These are phyloP conservation scores for Erysimum pusillum DNA, from an alignment of 441 rosid genomes.

Conservation along the genomic window DNA sequence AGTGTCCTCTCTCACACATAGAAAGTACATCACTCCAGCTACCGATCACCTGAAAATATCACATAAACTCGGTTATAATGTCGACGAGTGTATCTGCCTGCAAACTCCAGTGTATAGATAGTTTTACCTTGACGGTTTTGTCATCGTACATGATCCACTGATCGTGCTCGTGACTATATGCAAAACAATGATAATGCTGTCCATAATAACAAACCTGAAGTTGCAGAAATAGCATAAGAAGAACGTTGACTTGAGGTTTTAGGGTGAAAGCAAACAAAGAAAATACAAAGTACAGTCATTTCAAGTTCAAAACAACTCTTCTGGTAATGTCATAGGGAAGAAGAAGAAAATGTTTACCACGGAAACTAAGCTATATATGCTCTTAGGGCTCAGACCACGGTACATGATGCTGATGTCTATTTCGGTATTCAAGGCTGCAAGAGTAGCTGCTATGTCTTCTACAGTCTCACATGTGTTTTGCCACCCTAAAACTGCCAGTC, in stretches of 20 bases:
- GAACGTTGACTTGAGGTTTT: background rate
- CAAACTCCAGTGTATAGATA: slow-evolving; percentile 14
- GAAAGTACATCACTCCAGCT: slow-evolving; percentile 82
- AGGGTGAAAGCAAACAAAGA: background rate
- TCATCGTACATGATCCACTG: slow-evolving; percentile 97
- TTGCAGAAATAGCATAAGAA: slow-evolving; percentile 36
- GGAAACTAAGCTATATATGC: slow-evolving; percentile 74
- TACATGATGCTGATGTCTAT: slow-evolving; percentile 86
- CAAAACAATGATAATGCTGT: slow-evolving; percentile 95
- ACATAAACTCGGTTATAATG: slow-evolving; percentile 24
- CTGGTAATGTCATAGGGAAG: background rate
- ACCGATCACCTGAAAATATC: slow-evolving; percentile 73
- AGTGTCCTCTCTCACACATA: slow-evolving; percentile 82
- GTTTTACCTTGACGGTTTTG: slow-evolving; percentile 85
- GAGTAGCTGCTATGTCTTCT: slow-evolving; percentile 84
- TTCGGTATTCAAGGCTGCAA: slow-evolving; percentile 76
- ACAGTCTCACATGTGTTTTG: slow-evolving; percentile 90
- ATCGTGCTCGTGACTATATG: slow-evolving; percentile 77
- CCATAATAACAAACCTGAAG: slow-evolving; percentile 95
- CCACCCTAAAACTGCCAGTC: slow-evolving; percentile 92
- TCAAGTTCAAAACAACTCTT: background rate
- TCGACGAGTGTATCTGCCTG: slow-evolving; percentile 7
- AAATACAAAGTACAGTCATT: background rate
- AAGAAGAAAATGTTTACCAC: slow-evolving; percentile 66
- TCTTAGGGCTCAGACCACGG: slow-evolving; percentile 82